These are phyloP conservation scores for Chalciporus chontae DNA, from an alignment of 768 basidiomycete species.

Conservation along the genomic window DNA sequence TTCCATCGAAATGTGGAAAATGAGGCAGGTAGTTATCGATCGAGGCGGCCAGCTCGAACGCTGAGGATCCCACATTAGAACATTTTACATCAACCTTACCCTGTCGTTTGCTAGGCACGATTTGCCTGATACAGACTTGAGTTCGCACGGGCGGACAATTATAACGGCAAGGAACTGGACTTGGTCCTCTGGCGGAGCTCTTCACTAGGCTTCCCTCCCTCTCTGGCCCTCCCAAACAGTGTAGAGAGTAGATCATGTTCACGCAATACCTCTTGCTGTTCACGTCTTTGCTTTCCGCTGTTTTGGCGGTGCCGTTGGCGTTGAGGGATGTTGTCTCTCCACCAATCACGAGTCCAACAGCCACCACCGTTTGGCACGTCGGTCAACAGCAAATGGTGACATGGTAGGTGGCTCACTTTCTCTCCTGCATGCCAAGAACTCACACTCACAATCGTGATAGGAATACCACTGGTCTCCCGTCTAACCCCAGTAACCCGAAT, in stretches of 20 bases:
- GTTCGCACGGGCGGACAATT: constrained; percentile 22
- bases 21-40: neutral
- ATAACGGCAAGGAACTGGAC: constrained; percentile 10
- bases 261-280: constrained; percentile 23
- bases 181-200: constrained; percentile 12
- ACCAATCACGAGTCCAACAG: constrained; percentile 42
- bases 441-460: constrained; percentile 35
- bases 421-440: constrained; percentile 26
- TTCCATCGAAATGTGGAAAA: neutral
- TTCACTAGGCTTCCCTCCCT: constrained; percentile 19
- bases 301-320: constrained; percentile 31
- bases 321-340: constrained; percentile 47
- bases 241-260: constrained; percentile 23
- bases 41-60: neutral
- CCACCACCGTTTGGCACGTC: constrained; percentile 41
- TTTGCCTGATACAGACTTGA: constrained; percentile 9
- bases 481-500: constrained; percentile 26
- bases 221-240: neutral
- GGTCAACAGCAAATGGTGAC: constrained; percentile 46
- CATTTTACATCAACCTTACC: neutral
- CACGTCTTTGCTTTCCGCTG: constrained; percentile 15
- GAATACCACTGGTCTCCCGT: constrained; percentile 22
- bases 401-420: constrained; percentile 34
- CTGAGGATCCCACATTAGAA: neutral
- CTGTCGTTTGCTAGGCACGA: neutral